Percentiles rank a stretch among this genome's conserved stretches.
Evolutionary conservation across 2,329 filamentous ascomycete species (phyloP).

Genomic region (Thielaviopsis musarum): DNA sequence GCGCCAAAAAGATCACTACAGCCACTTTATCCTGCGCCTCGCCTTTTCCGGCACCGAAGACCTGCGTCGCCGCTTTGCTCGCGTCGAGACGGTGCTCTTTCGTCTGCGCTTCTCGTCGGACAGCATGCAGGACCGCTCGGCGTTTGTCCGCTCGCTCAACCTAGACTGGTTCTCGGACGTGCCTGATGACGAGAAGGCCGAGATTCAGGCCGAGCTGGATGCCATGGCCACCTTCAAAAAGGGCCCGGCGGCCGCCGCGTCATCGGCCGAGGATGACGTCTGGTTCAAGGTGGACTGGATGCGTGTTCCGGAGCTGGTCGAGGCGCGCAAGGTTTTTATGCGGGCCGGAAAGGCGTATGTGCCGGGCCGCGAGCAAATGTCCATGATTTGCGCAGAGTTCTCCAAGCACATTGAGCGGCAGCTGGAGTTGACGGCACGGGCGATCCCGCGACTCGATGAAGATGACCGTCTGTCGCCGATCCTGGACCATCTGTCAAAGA

Average conservation of each 20-base stretch:
- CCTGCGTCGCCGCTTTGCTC: slow-evolving; percentile 66
- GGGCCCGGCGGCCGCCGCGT: slow-evolving; percentile 16
- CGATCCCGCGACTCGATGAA: slow-evolving; percentile 82
- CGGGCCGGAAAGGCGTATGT: slow-evolving; percentile 79
- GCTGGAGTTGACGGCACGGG: slow-evolving; percentile 80
- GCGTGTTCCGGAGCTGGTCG: slow-evolving; percentile 76
- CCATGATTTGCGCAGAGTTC: slow-evolving; percentile 81
- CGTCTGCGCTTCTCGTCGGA: slow-evolving; percentile 66
- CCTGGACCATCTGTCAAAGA: slow-evolving; percentile 70
- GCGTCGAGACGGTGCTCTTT: slow-evolving; percentile 82
- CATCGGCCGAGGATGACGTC: slow-evolving; percentile 51
- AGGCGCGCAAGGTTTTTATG: slow-evolving; percentile 59
- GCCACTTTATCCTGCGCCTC: slow-evolving; percentile 87
- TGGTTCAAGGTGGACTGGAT: slow-evolving; percentile 99
- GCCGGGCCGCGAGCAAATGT: slow-evolving; percentile 68
- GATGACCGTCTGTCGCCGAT: slow-evolving; percentile 70
- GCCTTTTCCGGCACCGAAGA: slow-evolving; percentile 89
- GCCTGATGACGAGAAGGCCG: slow-evolving; percentile 56
- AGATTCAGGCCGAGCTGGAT: slow-evolving; percentile 41
- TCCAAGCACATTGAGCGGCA: slow-evolving; percentile 61
- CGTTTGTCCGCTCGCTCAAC: slow-evolving; percentile 60
- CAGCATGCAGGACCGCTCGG: slow-evolving; percentile 51
- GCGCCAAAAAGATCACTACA: slow-evolving; percentile 90
- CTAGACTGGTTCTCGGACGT: slow-evolving; percentile 87
- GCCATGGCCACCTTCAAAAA: slow-evolving; percentile 22